Percentiles rank a stretch among this genome's conserved stretches.
phyloP scores from a whole-genome alignment of 2,329 filamentous ascomycete species.

The Teratosphaeriaceae sp. region DNA sequence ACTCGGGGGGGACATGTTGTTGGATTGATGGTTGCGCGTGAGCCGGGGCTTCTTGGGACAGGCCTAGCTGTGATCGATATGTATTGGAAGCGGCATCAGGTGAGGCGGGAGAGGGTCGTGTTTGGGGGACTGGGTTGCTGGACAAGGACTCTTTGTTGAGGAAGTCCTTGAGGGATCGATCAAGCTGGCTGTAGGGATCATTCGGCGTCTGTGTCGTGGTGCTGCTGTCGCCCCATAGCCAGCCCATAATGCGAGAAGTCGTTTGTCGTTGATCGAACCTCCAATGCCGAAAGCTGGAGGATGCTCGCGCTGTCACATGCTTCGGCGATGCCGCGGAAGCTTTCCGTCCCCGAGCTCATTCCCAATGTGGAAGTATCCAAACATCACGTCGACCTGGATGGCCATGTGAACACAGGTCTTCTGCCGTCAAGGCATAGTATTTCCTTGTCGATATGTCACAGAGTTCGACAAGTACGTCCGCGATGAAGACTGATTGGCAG shows the following conservation, averaged over 20 bases:
- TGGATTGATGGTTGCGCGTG: conserved; percentile 15
- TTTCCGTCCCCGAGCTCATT: not conserved
- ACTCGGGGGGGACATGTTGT: conserved; percentile 42
- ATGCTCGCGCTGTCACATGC: conserved; percentile 1
- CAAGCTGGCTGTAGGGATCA: conserved; percentile 67
- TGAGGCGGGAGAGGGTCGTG: conserved; percentile 17
- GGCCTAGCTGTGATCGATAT: conserved; percentile 27
- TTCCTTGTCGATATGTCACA: too few relatives aligned
- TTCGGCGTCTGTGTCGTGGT: conserved; percentile 41
- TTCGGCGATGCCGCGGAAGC: not conserved
- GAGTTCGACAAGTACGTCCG: conserved; percentile 9
- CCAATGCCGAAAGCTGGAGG: not conserved
- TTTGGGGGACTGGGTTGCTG: conserved; percentile 47
- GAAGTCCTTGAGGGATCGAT: conserved; percentile 77
- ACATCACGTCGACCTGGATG: too few relatives aligned
- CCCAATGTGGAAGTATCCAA: conserved; percentile 7
- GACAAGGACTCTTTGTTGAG: conserved; percentile 74
- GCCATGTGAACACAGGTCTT: too few relatives aligned
- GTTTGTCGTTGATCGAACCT: not conserved
- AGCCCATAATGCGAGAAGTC: conserved; percentile 45
- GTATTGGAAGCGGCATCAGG: conserved; percentile 22
- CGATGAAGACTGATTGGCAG: not conserved
- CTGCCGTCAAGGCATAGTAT: too few relatives aligned
- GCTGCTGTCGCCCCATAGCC: conserved; percentile 49
- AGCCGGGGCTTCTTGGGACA: conserved; percentile 1